These are phyloP conservation scores for Pseudocercospora vitis DNA, from an alignment of 2,329 filamentous ascomycete species.

Conservation along the genomic window DNA sequence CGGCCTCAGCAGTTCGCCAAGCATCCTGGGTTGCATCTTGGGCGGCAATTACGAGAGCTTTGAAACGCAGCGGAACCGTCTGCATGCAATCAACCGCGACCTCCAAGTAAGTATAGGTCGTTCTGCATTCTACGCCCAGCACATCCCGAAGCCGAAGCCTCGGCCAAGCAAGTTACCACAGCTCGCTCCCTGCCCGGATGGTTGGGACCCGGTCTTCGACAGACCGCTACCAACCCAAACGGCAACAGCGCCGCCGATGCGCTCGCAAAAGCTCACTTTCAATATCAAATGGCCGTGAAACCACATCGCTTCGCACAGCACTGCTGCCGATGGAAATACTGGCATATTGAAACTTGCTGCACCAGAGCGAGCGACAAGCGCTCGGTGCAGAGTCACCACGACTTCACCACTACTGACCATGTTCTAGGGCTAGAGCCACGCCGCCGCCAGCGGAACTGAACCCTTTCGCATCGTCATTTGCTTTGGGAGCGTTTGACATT, in stretches of 20 bases:
- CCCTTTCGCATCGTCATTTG: background rate
- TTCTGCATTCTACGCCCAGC: too few relatives aligned
- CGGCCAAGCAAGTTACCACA: too few relatives aligned
- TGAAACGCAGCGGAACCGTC: constrained; percentile 12
- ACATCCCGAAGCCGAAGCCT: too few relatives aligned
- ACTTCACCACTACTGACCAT: constrained; percentile 3
- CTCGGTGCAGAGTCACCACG: background rate
- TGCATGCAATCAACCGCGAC: constrained; percentile 5
- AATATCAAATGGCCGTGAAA: too few relatives aligned
- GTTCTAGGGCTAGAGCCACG: background rate
- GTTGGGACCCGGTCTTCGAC: background rate
- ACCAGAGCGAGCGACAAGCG: background rate
- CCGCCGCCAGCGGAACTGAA: background rate
- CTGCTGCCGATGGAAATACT: background rate
- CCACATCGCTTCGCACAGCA: background rate
- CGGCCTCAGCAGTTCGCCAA: constrained; percentile 28
- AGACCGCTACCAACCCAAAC: background rate
- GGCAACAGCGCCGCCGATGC: background rate
- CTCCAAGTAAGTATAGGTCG: too few relatives aligned
- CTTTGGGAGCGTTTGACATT: constrained; percentile 1
- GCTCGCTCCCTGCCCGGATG: too few relatives aligned
- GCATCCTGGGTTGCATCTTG: constrained; percentile 71
- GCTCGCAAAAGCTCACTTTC: background rate
- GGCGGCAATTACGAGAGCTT: constrained; percentile 74
- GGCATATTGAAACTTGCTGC: background rate